Base-by-base conservation (phyloP, 2,329 filamentous ascomycete species). In the Dothideomycetidae sp. region DNA sequence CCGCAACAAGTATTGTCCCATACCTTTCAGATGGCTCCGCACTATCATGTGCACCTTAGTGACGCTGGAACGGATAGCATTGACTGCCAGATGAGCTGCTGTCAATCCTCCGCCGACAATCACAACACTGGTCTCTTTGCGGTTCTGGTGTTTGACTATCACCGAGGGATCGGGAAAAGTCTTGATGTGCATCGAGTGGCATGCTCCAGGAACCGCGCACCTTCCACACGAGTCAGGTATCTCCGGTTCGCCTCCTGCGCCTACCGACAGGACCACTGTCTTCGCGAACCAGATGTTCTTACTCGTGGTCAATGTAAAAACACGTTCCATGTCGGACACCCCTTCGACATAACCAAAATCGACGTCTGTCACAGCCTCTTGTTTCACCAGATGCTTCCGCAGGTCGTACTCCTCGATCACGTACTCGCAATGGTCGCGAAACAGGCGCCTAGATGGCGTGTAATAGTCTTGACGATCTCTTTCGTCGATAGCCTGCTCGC, bases 61-160 rank as follows among this genome's bases (percentile, higher is more conserved):
- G 1, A 82, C 74, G 0, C 79, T 78, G 15, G 66, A 64, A 5
- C 70, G 67, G 40, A 85, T 59, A 1, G 73, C 73, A 32, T 79
- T 63, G 49, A 84, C 78, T 0, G 73, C 66, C 12, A 86, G 63
- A 52, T 88, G 82, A 0, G 80, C 78, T 14, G 78, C 81, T 0
- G 81, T 85, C 3, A 88, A 59, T 0, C 82, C 82, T 1, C 81
- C 82, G 2, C 80, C 80, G 3, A 88, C 66, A 5, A 88, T 67
- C 5, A 85, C 63, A 5, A 86, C 55, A 42, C 76, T 75, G 0
- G 77, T 81, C n/a, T 54, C 44, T 40, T 56, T 50, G 4, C 58
- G 57, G 1, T 57, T 53, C 4, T 61, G 57, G 7, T 83, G 71
- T 39, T 73, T 74, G 0, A 55, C 48, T 12, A 57, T 54, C 1